Percentiles rank a stretch among this genome's conserved stretches.
phyloP scores from a whole-genome alignment of 108 stramenopile species.

The Cylindrotheca closterium region DNA sequence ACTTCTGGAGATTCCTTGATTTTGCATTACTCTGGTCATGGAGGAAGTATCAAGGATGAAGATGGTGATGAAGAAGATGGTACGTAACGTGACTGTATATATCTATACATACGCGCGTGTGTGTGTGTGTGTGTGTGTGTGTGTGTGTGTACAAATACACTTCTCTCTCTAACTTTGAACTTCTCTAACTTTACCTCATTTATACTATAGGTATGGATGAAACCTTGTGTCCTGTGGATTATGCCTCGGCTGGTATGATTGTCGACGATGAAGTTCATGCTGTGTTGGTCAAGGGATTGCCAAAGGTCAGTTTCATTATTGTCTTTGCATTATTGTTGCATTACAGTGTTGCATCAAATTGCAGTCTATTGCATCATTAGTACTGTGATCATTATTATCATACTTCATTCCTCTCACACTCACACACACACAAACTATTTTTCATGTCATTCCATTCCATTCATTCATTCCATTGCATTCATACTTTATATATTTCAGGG shows the following conservation, averaged over 20 bases:
- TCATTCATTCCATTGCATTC: neutral
- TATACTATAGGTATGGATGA: slow-evolving; percentile 85
- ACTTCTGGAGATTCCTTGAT: slow-evolving; percentile 63
- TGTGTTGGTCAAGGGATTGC: slow-evolving; percentile 47
- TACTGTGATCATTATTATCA: neutral
- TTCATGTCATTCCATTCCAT: no score
- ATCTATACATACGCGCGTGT: neutral
- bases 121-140: neutral
- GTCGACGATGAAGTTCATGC: slow-evolving; percentile 81
- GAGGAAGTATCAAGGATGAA: slow-evolving; percentile 67
- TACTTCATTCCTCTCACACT: neutral
- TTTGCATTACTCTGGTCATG: slow-evolving; percentile 78
- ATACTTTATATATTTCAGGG: neutral
- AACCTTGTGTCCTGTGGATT: slow-evolving; percentile 86
- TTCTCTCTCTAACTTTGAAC: slow-evolving; percentile 28
- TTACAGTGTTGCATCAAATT: neutral
- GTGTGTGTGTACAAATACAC: slow-evolving; percentile 2
- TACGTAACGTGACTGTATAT: slow-evolving; percentile 48
- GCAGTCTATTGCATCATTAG: neutral
- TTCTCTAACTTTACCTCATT: no score
- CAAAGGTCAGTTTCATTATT: slow-evolving; percentile 14
- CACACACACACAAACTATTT: no score
- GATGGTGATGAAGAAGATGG: slow-evolving; percentile 65
- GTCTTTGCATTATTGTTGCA: slow-evolving; percentile 14
- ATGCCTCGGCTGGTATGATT: slow-evolving; percentile 59